Base-by-base conservation (phyloP, 1,284 basidiomycete species). In the Pisolithus thermaeus region DNA sequence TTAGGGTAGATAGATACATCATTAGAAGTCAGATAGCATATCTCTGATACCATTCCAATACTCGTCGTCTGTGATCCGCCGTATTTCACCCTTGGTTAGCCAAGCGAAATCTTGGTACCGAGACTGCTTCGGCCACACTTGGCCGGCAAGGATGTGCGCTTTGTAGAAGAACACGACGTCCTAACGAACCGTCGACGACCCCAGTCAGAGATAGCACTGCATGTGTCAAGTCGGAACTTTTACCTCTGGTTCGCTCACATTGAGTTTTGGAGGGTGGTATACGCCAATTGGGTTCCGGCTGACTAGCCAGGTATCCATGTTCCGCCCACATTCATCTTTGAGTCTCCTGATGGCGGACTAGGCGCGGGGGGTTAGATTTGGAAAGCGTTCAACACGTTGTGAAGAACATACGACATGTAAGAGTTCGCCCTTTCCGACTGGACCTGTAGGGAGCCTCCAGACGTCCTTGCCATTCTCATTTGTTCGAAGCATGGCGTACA, bases 41-140 rank as follows among this genome's bases (percentile, higher is more conserved):
- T 90, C 86, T 69, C 84, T 84, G 58, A 92, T 74, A 52, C 80
- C 78, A 45, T 75, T 63, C 90, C 90, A 94, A 61, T 93, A 93
- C 52, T 77, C 69, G 55, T 69, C 63, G 47, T 81, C 75, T 28
- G 90, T 81, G 42, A 75, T 76, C 39, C 78, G 69, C 64, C 83
- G 71, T 48, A 94, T 84, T 74, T 95, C 92, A 66, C 92, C 80
- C 70, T 92, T 91, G 51, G 91, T 93, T 56, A 94, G 74, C 92
- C 92, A 95, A 20, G 88, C 90, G 71, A 91, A 93, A 60, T 91
- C 89, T 47, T 75, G 72, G 52, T 87, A 73, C 50, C 69, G 68
- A 57, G 77, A 71, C 35, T 72, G 68, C 49, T 79, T 68, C 20
- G 82, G 82, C 32, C 70, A 72, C 23, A 79, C 80, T 66, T 91